These are phyloP conservation scores for Sporobolus alterniflorus DNA, from an alignment of 202 grass and related monocot species.

Conservation along the genomic window DNA sequence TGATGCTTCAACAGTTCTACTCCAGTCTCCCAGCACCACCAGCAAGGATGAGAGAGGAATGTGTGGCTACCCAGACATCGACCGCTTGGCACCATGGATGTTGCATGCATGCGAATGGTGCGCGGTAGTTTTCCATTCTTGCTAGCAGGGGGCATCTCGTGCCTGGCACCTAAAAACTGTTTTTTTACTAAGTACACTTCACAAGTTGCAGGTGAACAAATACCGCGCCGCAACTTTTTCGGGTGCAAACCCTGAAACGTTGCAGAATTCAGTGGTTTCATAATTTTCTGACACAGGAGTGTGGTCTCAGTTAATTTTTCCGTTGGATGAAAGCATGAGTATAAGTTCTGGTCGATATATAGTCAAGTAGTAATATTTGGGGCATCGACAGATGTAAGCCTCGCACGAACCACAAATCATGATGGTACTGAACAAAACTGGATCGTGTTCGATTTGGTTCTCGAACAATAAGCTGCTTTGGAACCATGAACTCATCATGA, in stretches of 20 bases:
- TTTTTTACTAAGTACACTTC: too few relatives aligned
- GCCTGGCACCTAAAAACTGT: too few relatives aligned
- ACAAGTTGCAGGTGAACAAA: too few relatives aligned
- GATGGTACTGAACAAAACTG: not conserved
- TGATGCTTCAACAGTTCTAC: not conserved
- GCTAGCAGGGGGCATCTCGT: too few relatives aligned
- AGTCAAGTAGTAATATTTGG: not conserved
- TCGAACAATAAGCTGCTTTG: not conserved
- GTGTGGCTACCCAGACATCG: not conserved
- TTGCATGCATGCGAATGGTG: not conserved
- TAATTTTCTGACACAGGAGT: not conserved
- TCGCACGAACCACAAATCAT: not conserved
- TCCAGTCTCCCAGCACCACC: not conserved
- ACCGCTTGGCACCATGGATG: not conserved
- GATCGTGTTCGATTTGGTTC: not conserved
- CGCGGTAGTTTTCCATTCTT: not conserved
- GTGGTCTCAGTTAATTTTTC: too few relatives aligned
- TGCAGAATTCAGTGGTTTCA: too few relatives aligned
- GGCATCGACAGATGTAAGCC: not conserved
- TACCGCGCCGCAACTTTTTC: too few relatives aligned
- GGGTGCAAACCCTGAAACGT: too few relatives aligned
- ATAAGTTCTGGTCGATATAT: too few relatives aligned
- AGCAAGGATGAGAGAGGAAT: not conserved
- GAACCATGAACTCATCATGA: not conserved
- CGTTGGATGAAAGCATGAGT: not conserved